Evolutionary conservation across 2,329 filamentous ascomycete species (phyloP).

Genomic region (Dothistroma pini): DNA sequence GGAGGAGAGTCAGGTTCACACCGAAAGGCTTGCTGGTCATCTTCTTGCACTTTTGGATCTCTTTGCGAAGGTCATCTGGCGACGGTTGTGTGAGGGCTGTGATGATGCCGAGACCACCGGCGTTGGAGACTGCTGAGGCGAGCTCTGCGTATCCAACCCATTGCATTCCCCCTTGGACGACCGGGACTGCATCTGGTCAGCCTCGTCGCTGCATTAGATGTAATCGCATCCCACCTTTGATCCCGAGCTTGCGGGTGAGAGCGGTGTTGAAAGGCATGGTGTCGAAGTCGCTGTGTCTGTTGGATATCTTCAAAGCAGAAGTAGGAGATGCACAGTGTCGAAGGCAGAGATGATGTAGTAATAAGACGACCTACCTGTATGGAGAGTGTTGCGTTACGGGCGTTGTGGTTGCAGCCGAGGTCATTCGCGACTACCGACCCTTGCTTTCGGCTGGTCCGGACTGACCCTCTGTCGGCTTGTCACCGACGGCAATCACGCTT

Average conservation of each 20-base stretch:
- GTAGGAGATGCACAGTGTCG: no score
- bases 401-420: background rate
- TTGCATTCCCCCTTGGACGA: slow-evolving; percentile 66
- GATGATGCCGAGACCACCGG: slow-evolving; percentile 78
- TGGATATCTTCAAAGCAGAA: background rate
- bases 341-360: background rate
- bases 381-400: no score
- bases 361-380: background rate
- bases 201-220: background rate
- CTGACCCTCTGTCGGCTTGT: background rate
- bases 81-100: slow-evolving; percentile 90
- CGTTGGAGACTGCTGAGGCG: slow-evolving; percentile 71
- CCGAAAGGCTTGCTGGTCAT: slow-evolving; percentile 80
- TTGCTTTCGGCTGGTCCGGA: background rate
- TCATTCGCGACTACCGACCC: background rate
- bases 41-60: slow-evolving; percentile 80
- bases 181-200: slow-evolving; percentile 55
- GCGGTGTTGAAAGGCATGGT: slow-evolving; percentile 63
- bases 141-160: slow-evolving; percentile 78
- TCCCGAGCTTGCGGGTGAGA: slow-evolving; percentile 59
- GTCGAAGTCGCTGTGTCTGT: background rate
- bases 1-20: slow-evolving; percentile 93
- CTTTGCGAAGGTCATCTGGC: slow-evolving; percentile 85
- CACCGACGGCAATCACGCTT: background rate
- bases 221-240: slow-evolving; percentile 38